Evolutionary conservation across 148 eudicot genomes (phyloP).

Genomic region (Hydrangea macrophylla): DNA sequence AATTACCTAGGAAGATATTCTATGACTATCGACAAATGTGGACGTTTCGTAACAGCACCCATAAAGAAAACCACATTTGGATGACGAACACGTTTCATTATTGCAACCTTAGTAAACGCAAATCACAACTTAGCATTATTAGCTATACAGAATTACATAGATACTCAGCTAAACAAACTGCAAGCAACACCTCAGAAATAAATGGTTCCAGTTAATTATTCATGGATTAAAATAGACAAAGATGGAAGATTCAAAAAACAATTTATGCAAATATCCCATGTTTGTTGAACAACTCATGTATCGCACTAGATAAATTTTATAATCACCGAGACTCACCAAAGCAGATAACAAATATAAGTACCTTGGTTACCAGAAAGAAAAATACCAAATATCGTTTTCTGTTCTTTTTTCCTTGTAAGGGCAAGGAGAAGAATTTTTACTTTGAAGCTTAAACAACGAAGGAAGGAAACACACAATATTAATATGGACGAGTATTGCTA

Average conservation of each 20-base stretch:
- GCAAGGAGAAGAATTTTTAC: neutral
- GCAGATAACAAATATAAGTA: no score
- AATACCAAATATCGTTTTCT: no score
- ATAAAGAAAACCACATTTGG: slow-evolving; percentile 96
- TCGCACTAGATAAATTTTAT: neutral
- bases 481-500: neutral
- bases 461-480: neutral
- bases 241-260: neutral
- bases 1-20: slow-evolving; percentile 91
- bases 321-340: no score
- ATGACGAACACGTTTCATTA: slow-evolving; percentile 98
- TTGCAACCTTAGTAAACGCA: slow-evolving; percentile 63
- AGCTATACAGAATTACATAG: neutral
- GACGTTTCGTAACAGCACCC: slow-evolving; percentile 96
- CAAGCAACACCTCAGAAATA: neutral
- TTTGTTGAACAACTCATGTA: slow-evolving; percentile 2
- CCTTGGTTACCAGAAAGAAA: no score
- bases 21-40: slow-evolving; percentile 89
- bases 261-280: no score
- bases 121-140: slow-evolving; percentile 4
- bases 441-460: neutral
- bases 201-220: neutral
- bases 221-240: neutral
- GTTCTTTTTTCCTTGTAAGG: no score
- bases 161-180: neutral